phyloP scores from a whole-genome alignment of 495 filamentous ascomycete genomes.

The Xylaria telfairii region DNA sequence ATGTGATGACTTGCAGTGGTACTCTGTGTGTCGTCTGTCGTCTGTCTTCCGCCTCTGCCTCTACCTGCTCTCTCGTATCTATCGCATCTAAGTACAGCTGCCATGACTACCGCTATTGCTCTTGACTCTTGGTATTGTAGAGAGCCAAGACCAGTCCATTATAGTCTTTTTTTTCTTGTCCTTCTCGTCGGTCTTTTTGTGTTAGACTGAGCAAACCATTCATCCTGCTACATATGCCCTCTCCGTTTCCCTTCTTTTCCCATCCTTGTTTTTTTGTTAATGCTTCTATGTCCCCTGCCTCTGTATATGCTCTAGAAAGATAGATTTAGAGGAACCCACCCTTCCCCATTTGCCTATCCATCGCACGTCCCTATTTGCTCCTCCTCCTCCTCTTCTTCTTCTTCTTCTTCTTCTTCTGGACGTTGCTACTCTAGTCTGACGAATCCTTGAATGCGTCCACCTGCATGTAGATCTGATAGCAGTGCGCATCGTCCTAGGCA shows the following conservation, averaged over 20 bases:
- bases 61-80: neutral
- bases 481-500: conserved; percentile 33
- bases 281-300: neutral
- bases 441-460: neutral
- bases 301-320: neutral
- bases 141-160: conserved; percentile 27
- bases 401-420: neutral
- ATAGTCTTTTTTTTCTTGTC: conserved; percentile 17
- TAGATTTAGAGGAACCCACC: neutral
- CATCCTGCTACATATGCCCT: neutral
- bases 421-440: neutral
- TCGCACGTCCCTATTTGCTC: neutral
- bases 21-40: neutral
- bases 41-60: neutral
- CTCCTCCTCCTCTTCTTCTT: neutral
- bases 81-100: neutral
- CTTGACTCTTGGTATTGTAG: conserved; percentile 1
- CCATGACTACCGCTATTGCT: neutral
- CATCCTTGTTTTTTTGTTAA: neutral
- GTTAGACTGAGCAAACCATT: neutral
- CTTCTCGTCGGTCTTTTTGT: conserved; percentile 6
- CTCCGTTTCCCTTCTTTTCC: neutral
- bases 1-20: neutral
- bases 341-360: neutral
- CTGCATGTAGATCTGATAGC: neutral